These are phyloP conservation scores for Coix lacrymajobi DNA, from an alignment of 176 grass and related monocot genomes.

Conservation along the genomic window DNA sequence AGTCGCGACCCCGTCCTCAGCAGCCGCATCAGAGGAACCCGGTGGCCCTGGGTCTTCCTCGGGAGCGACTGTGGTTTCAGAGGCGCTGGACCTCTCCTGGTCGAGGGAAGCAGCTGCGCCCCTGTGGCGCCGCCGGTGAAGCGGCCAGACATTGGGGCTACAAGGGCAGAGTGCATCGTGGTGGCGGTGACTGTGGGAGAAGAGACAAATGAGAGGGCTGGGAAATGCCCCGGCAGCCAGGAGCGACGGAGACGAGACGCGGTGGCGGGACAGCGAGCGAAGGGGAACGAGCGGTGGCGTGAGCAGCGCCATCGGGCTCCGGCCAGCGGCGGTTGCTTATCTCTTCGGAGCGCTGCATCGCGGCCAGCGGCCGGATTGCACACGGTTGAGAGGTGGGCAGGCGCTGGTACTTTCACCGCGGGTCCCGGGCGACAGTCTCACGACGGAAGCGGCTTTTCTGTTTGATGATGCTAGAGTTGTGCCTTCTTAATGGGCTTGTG, in stretches of 20 bases:
- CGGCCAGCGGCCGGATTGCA: conserved; percentile 6
- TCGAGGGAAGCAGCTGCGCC: conserved; percentile 33
- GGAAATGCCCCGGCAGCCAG: not conserved
- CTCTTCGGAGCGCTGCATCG: conserved; percentile 21
- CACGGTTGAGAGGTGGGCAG: conserved; percentile 17
- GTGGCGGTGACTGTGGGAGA: not conserved
- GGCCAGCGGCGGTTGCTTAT: conserved; percentile 39
- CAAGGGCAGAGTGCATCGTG: not conserved
- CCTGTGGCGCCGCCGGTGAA: not conserved
- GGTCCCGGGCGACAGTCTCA: not conserved
- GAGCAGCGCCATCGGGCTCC: conserved; percentile 49
- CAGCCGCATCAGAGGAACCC: conserved; percentile 17
- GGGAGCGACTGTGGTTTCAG: not conserved
- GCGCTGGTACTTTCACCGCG: not conserved
- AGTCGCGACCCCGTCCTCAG: not conserved
- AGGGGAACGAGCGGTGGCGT: conserved; percentile 8
- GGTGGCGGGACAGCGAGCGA: conserved; percentile 18
- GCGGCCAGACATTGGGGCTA: not conserved
- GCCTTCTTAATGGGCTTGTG: not conserved
- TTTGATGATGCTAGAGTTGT: not conserved
- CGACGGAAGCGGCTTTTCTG: not conserved
- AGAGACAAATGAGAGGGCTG: not conserved
- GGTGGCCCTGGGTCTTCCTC: not conserved
- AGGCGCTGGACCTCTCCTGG: conserved; percentile 36
- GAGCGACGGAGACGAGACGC: not conserved